Percentiles rank a stretch among this genome's conserved stretches.
Evolutionary conservation across 805 yeast species (phyloP).

Genomic region (Candida adriatica): DNA sequence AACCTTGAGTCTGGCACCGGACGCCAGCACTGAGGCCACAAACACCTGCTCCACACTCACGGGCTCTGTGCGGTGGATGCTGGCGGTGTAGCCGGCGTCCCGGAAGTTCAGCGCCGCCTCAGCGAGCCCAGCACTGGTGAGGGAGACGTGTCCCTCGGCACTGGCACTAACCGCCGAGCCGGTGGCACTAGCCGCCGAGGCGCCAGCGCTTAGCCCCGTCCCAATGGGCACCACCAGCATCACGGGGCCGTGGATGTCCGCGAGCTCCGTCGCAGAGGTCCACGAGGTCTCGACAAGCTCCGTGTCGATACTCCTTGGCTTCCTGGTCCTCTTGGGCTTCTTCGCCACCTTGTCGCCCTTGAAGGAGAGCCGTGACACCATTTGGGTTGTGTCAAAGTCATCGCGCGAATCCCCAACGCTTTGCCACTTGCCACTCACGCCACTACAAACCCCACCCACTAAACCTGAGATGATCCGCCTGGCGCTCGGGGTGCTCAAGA

Average conservation of each 20-base stretch:
- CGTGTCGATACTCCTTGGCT: conserved; percentile 2
- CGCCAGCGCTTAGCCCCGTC: no score
- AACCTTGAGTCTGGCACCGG: conserved; percentile 11
- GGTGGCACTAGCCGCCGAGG: not conserved
- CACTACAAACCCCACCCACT: not conserved
- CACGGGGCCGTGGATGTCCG: conserved; percentile 29
- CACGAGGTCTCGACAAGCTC: conserved; percentile 12
- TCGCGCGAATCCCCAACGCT: no score
- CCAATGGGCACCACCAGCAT: conserved; percentile 16
- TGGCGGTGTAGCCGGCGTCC: conserved; percentile 2
- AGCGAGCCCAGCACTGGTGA: not conserved
- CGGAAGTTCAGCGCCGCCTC: conserved; percentile 6
- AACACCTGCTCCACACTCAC: conserved; percentile 27
- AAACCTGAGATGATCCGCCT: not conserved
- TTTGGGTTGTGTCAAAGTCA: no score
- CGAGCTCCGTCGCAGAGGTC: conserved; percentile 21
- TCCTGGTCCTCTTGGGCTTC: not conserved
- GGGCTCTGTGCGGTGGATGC: conserved; percentile 24
- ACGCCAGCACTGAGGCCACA: conserved; percentile 10
- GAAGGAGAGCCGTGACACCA: conserved; percentile 32
- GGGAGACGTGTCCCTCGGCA: not conserved
- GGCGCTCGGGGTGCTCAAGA: conserved; percentile 11
- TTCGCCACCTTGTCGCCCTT: conserved; percentile 26
- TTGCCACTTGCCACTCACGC: no score
- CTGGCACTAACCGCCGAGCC: not conserved